Conservation (phyloP, 108 stramenopile genomes). For the Pseudonitzschia multistriata region DNA sequence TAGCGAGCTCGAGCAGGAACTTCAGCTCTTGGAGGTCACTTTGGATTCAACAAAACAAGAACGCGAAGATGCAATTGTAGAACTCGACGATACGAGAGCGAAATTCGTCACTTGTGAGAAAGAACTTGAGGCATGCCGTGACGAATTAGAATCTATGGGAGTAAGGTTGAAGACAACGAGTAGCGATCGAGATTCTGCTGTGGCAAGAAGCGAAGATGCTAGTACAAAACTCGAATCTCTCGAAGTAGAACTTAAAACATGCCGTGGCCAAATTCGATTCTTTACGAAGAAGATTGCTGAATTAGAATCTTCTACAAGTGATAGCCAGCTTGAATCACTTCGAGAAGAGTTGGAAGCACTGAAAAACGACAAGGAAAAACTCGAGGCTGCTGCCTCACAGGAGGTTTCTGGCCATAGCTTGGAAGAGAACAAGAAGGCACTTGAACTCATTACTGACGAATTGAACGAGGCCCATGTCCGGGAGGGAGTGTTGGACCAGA, state of each 20-base stretch:
- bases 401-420: too few relatives aligned
- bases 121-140: not conserved
- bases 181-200: not conserved
- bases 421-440: constrained; percentile 6
- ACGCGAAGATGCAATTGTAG: not conserved
- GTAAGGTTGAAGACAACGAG: not conserved
- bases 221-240: not conserved
- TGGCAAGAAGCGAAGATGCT: not conserved
- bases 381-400: not conserved
- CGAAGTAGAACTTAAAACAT: not conserved
- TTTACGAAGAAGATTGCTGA: too few relatives aligned
- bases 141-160: not conserved
- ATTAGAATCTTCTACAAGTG: too few relatives aligned
- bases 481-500: not conserved
- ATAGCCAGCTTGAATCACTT: too few relatives aligned
- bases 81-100: not conserved
- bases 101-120: not conserved
- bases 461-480: constrained; percentile 11
- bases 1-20: not conserved
- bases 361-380: not conserved
- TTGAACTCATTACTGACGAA: not conserved
- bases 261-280: not conserved
- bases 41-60: not conserved
- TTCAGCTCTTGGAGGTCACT: not conserved
- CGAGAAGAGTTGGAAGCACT: not conserved